These are phyloP conservation scores for Yamadazyma paraphyllophila DNA, from an alignment of 805 yeast species.

Conservation along the genomic window DNA sequence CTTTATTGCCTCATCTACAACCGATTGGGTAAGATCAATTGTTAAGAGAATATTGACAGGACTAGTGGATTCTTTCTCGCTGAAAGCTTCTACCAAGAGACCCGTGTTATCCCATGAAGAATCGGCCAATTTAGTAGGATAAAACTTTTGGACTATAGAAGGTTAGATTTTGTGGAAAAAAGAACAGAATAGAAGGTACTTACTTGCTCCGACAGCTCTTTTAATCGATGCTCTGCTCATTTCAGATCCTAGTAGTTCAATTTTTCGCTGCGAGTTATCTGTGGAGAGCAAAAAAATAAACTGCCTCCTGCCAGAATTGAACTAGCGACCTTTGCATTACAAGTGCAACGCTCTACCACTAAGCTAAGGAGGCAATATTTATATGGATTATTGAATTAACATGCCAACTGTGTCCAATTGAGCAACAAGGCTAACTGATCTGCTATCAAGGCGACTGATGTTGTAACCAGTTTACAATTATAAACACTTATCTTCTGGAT, in stretches of 20 bases:
- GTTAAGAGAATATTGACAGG: conserved; percentile 53
- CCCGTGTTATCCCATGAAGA: conserved; percentile 96
- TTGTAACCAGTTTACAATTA: too few relatives aligned
- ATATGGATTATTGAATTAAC: too few relatives aligned
- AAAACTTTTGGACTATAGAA: conserved; percentile 60
- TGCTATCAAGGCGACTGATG: too few relatives aligned
- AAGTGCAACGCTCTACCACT: conserved; percentile 99
- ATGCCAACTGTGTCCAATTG: too few relatives aligned
- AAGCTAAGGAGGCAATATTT: conserved; percentile 54
- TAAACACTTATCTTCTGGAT: too few relatives aligned
- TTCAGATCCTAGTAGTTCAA: conserved; percentile 20
- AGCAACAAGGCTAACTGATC: too few relatives aligned
- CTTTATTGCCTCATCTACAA: conserved; percentile 79
- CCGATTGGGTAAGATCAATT: conserved; percentile 79
- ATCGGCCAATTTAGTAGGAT: conserved; percentile 82
- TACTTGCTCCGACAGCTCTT: conserved; percentile 16
- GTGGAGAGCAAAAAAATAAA: not conserved
- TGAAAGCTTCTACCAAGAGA: conserved; percentile 64
- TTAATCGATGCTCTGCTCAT: conserved; percentile 83
- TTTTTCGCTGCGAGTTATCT: not conserved
- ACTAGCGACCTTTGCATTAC: conserved; percentile 98
- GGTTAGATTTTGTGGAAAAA: conserved; percentile 14
- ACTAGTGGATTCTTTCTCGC: conserved; percentile 3
- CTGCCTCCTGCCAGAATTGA: conserved; percentile 86
- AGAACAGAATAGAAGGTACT: not conserved